Conservation (phyloP, 495 filamentous ascomycete genomes). For the Usnea hakonensis region DNA sequence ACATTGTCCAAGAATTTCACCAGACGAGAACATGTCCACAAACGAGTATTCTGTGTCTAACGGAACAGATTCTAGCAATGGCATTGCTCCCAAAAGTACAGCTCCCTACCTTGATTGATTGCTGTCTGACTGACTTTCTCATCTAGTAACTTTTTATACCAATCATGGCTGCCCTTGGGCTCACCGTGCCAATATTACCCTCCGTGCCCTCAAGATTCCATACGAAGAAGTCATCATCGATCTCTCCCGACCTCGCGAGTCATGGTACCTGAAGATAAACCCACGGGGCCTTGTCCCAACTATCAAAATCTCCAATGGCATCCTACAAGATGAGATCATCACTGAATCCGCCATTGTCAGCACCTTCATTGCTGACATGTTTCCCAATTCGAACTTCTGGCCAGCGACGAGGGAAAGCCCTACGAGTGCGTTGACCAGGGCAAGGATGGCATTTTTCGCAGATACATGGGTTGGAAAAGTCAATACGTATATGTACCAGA, state of each 20-base stretch:
- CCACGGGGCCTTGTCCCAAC: constrained; percentile 75
- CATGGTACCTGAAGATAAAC: constrained; percentile 82
- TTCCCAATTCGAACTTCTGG: constrained; percentile 41
- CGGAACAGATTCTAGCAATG: constrained; percentile 4
- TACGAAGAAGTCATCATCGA: constrained; percentile 79
- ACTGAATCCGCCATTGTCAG: constrained; percentile 67
- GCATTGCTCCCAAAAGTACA: constrained; percentile 11
- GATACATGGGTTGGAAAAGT: constrained; percentile 66
- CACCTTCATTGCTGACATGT: constrained; percentile 61
- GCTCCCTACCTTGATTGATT: not conserved
- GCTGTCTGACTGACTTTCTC: constrained; percentile 11
- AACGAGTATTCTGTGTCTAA: not conserved
- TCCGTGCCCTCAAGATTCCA: constrained; percentile 62
- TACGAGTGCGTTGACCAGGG: constrained; percentile 48
- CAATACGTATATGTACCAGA: constrained; percentile 35
- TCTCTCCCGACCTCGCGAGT: constrained; percentile 60
- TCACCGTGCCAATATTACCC: constrained; percentile 70
- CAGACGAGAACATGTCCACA: not conserved
- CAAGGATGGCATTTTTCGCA: constrained; percentile 65
- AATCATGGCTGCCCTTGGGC: constrained; percentile 74
- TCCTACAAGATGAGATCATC: constrained; percentile 45
- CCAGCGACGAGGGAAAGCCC: constrained; percentile 23
- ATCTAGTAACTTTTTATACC: constrained; percentile 60
- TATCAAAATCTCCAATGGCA: constrained; percentile 56
- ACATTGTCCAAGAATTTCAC: not conserved